phyloP scores from a whole-genome alignment of 2,329 filamentous ascomycete species.

The Epichloe elymi region DNA sequence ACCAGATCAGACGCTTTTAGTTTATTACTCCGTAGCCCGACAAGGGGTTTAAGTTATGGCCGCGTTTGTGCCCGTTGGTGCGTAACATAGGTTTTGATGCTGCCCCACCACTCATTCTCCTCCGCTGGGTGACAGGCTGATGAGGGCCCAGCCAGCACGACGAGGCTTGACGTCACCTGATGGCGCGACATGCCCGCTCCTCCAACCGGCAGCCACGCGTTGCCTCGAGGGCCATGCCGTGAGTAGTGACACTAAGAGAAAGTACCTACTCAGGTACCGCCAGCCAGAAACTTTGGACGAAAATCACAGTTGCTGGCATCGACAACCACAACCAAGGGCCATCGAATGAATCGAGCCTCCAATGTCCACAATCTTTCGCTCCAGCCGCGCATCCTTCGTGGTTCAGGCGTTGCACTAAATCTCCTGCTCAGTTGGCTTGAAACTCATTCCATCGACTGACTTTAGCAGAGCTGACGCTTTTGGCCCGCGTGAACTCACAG shows the following conservation, averaged over 20 bases:
- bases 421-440: too few species aligned
- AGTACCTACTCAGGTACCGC: too few species aligned
- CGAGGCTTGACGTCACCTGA: constrained; percentile 1
- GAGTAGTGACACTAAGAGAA: not conserved
- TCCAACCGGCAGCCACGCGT: not conserved
- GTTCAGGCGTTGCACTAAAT: not conserved
- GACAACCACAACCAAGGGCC: not conserved
- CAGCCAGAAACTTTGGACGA: not conserved
- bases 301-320: not conserved
- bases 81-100: too few species aligned
- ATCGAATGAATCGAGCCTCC: not conserved
- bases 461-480: not conserved
- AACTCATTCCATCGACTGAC: too few species aligned
- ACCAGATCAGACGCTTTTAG: too few species aligned
- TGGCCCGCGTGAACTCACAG: not conserved
- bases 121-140: not conserved
- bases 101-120: too few species aligned
- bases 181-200: not conserved
- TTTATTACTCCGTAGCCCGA: too few species aligned
- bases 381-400: not conserved
- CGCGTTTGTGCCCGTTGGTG: too few species aligned
- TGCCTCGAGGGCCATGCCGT: not conserved
- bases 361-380: not conserved
- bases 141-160: too few species aligned
- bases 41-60: too few species aligned